Conservation (phyloP, 768 basidiomycete genomes). For the Suillus fuscotomentosus region DNA sequence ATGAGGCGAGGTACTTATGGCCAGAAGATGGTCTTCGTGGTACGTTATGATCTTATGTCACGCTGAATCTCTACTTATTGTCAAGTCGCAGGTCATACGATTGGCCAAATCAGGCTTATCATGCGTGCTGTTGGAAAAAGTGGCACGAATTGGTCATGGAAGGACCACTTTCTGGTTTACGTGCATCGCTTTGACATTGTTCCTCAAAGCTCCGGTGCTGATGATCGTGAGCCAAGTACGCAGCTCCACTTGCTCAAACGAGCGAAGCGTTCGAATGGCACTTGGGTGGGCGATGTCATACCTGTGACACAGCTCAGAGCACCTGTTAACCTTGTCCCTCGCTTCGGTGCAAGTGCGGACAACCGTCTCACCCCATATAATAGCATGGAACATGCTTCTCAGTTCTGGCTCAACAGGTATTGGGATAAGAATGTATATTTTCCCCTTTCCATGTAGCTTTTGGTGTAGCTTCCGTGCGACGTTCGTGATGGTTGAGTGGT, state of each 20-base stretch:
- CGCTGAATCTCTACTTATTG: neutral
- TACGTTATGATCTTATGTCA: neutral
- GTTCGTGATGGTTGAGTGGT: no score
- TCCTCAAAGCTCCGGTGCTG: neutral
- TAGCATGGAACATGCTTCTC: no score
- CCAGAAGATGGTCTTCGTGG: neutral
- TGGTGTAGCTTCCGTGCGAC: no score
- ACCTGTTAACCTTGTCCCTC: no score
- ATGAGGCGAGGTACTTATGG: no score
- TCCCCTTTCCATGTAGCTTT: neutral
- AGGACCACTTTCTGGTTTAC: constrained; percentile 23
- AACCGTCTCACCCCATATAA: no score
- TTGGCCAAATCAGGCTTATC: constrained; percentile 1
- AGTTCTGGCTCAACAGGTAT: no score
- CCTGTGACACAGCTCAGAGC: no score
- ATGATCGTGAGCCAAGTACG: constrained; percentile 15
- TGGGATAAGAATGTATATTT: no score
- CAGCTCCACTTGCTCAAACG: neutral
- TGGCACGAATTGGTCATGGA: neutral
- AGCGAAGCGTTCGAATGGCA: no score
- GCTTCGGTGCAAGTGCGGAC: no score
- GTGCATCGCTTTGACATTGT: constrained; percentile 23
- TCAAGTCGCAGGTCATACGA: neutral
- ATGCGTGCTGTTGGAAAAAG: constrained; percentile 1
- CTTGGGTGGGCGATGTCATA: no score